Evolutionary conservation across 306 rosid species (phyloP).

Genomic region (Rosa persica): DNA sequence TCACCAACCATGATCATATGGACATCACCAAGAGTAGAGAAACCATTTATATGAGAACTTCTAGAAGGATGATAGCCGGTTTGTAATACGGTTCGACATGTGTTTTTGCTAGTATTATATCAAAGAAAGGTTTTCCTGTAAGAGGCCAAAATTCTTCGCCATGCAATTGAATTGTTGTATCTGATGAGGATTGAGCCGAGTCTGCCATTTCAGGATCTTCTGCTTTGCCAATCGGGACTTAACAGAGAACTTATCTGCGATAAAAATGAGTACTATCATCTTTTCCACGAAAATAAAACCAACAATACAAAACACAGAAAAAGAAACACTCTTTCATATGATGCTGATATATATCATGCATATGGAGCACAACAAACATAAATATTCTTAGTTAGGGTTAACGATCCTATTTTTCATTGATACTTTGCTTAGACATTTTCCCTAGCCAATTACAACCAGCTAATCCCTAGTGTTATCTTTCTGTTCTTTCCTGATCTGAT

Average conservation of each 20-base stretch:
- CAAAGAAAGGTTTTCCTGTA: conserved; percentile 36
- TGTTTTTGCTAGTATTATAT: conserved; percentile 29
- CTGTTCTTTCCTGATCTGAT: neutral
- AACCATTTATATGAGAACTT: neutral
- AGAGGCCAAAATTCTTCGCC: conserved; percentile 45
- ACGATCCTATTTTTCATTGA: neutral
- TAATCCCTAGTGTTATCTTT: neutral
- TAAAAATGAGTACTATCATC: neutral
- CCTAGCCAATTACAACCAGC: neutral
- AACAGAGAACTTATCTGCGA: neutral
- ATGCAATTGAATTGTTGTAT: conserved; percentile 13
- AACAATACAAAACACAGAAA: no score
- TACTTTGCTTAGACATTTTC: neutral
- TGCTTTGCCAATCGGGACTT: neutral
- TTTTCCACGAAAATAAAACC: no score
- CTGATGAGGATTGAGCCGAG: neutral
- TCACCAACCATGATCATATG: neutral
- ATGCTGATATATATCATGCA: no score
- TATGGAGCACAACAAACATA: neutral
- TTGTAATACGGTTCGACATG: conserved; percentile 14
- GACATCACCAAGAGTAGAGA: neutral
- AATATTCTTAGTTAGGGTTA: neutral
- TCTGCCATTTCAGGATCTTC: conserved; percentile 16
- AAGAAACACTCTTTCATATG: neutral
- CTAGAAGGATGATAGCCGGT: conserved; percentile 33